Percentiles rank a stretch among this genome's conserved stretches.
These are phyloP conservation scores for Cytospora chrysosperma DNA, from an alignment of 2,329 filamentous ascomycete species.

Conservation along the genomic window DNA sequence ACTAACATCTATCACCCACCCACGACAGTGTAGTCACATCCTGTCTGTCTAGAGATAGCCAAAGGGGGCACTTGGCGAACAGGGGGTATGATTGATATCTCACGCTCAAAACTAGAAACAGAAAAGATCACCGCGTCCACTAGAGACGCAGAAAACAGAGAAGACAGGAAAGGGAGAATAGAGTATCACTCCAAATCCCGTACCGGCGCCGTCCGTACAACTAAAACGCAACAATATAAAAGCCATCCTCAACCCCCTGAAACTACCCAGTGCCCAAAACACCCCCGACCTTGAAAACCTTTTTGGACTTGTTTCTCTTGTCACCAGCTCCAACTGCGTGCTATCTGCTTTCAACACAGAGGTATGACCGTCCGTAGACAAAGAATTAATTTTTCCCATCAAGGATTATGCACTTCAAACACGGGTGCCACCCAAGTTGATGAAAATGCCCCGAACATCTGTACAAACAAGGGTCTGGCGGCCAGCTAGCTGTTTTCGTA, in stretches of 20 bases:
- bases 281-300: slow-evolving; percentile 8
- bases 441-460: slow-evolving; percentile 7
- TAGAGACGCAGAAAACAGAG: not conserved
- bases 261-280: slow-evolving; percentile 7
- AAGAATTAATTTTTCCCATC: slow-evolving; percentile 14
- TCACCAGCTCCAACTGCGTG: not conserved
- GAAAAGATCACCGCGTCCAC: not conserved
- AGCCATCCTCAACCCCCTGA: slow-evolving; percentile 7
- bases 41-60: too few species aligned
- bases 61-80: not conserved
- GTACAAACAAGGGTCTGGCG: slow-evolving; percentile 15
- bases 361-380: slow-evolving; percentile 1
- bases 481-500: slow-evolving; percentile 4
- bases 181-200: slow-evolving; percentile 3
- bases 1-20: too few species aligned
- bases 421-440: slow-evolving; percentile 7
- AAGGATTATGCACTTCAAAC: slow-evolving; percentile 19
- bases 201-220: slow-evolving; percentile 11
- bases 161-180: not conserved
- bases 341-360: not conserved
- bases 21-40: too few species aligned
- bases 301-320: slow-evolving; percentile 2
- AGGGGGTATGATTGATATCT: slow-evolving; percentile 6
- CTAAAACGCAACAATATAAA: not conserved
- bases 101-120: not conserved